These are phyloP conservation scores for Paratinospora sagittata DNA, from an alignment of 164 flowering plant genomes.

Conservation along the genomic window DNA sequence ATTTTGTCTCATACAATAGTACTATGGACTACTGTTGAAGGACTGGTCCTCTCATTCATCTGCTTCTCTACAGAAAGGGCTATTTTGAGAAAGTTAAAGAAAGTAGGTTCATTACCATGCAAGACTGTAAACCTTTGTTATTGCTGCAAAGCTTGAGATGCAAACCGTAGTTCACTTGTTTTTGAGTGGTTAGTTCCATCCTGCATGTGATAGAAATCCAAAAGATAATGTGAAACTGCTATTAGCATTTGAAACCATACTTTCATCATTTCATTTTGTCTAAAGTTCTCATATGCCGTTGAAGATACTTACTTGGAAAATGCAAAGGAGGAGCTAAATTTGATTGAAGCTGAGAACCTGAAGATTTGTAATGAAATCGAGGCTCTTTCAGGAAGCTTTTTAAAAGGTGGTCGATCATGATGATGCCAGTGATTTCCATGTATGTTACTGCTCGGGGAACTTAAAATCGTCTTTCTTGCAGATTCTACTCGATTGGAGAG, in stretches of 20 bases:
- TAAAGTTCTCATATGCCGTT: slow-evolving; percentile 3
- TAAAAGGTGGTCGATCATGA: slow-evolving; percentile 32
- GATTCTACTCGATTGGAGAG: slow-evolving; percentile 41
- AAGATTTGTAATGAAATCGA: slow-evolving; percentile 40
- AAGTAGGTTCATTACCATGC: background rate
- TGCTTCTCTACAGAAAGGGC: too few relatives aligned
- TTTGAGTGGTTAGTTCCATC: background rate
- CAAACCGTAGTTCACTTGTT: background rate
- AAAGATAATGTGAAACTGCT: background rate
- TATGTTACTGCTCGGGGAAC: background rate
- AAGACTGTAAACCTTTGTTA: background rate
- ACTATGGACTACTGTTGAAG: too few relatives aligned
- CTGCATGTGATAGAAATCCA: background rate
- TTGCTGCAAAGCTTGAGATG: background rate
- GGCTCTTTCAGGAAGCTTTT: slow-evolving; percentile 28
- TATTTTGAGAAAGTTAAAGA: background rate
- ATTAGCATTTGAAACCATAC: background rate
- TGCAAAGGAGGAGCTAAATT: slow-evolving; percentile 36
- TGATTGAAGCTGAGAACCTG: slow-evolving; percentile 34
- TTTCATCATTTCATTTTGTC: background rate
- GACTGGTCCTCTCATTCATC: too few relatives aligned
- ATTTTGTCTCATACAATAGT: too few relatives aligned
- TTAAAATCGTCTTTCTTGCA: slow-evolving; percentile 18
- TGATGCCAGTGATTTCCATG: background rate
- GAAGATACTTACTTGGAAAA: slow-evolving; percentile 39